Percentiles rank a stretch among this genome's conserved stretches.
Evolutionary conservation across 208 protist species (phyloP).

Genomic region (Trypanosomatidae sp.): DNA sequence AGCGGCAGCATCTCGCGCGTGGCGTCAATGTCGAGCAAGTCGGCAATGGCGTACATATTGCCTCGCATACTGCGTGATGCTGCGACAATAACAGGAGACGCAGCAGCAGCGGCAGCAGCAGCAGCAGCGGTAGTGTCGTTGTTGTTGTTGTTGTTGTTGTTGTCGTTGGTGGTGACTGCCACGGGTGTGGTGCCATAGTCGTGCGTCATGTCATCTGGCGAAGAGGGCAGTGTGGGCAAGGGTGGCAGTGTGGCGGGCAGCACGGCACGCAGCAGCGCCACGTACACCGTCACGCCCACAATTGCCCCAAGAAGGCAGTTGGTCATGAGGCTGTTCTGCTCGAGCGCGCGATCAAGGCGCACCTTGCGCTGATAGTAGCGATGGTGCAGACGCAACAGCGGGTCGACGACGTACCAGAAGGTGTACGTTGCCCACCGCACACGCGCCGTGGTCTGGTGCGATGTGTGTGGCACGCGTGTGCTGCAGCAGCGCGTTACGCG

Average conservation of each 20-base stretch:
- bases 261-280: conserved; percentile 13
- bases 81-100: too few species aligned
- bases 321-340: conserved; percentile 38
- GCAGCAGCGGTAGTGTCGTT: neutral
- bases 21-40: conserved; percentile 37
- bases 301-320: conserved; percentile 48
- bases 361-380: conserved; percentile 57
- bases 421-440: conserved; percentile 66
- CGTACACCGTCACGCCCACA: conserved; percentile 53
- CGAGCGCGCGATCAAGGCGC: conserved; percentile 52
- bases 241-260: conserved; percentile 9
- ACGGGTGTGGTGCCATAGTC: too few species aligned
- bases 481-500: too few species aligned
- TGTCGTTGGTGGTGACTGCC: neutral
- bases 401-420: conserved; percentile 70
- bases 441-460: conserved; percentile 27
- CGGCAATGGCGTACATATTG: too few species aligned
- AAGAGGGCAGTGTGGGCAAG: neutral
- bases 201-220: too few species aligned
- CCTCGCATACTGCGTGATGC: too few species aligned
- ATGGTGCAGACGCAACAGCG: conserved; percentile 48
- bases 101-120: too few species aligned
- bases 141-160: neutral
- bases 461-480: conserved; percentile 19
- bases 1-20: conserved; percentile 63